Base-by-base conservation (phyloP, 225 moss, liverwort and hornwort species). In the Ulota crispa region DNA sequence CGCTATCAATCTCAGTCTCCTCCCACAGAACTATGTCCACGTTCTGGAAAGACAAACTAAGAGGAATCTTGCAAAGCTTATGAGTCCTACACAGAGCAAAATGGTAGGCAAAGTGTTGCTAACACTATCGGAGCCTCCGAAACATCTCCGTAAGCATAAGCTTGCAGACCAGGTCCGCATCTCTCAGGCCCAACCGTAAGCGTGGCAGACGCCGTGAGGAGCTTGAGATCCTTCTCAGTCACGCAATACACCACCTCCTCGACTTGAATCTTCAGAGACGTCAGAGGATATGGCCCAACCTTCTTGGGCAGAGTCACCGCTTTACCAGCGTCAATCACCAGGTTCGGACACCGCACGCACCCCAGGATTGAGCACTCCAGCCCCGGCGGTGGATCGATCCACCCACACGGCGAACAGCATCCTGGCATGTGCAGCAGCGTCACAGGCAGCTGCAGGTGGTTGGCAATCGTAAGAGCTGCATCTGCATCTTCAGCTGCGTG, bases 351-450 rank as follows among this genome's bases (percentile, higher is more conserved):
- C 19, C 36, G 72, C 63, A 72, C 63, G 11, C 80, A 80, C 36
- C 62, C 62, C 1, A 26, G 50, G 0, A 4, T 1, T 62, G 18
- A 24, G 20, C 80, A 80, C 62, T 72, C 13, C 9, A 72, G 34
- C 26, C 0, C 80, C 2, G 80, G 80, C 7, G 80, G 72, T 36
- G 72, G 80, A 32, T 80, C 80, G 20, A 8, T 9, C 71, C 71
- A 80, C 7, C 80, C 80, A 37, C 80, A 80, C 18, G 72, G 52
- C 13, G 80, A 34, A 62, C 80, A 80, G 26, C 80, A 80, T 5
- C 80, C 80, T 30, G 80, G 72, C 5, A 80, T 19, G 0, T 80
- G 80, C 62, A 80, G 47, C 0, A 80, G 71, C 80, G 71, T 80
- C 5, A 80, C 36, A 19, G 80, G 72, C 8, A 34, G 20, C 62